These are phyloP conservation scores for Acer negundo DNA, from an alignment of 345 rosid genomes.

Conservation along the genomic window DNA sequence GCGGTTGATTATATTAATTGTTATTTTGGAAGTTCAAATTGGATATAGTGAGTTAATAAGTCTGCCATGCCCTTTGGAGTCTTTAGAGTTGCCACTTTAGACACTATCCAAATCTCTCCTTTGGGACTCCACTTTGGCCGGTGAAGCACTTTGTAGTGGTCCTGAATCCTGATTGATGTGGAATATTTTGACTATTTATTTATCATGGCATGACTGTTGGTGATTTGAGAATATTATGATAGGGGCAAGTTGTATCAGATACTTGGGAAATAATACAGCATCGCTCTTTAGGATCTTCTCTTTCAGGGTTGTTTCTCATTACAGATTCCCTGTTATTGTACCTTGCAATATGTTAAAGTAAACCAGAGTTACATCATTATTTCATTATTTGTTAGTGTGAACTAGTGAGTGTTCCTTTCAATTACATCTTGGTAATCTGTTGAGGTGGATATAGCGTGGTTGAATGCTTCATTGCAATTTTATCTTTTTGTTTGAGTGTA, in stretches of 20 bases:
- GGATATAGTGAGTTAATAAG: not conserved
- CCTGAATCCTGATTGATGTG: not conserved
- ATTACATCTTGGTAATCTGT: not conserved
- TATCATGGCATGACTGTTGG: not conserved
- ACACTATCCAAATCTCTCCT: not conserved
- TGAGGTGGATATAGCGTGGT: not conserved
- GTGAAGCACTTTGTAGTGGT: not conserved
- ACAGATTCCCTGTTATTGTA: not conserved
- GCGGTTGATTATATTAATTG: not conserved
- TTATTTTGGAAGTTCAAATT: not conserved
- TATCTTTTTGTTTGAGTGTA: not conserved
- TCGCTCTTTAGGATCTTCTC: not conserved
- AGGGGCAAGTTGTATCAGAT: not conserved
- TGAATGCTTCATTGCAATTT: not conserved
- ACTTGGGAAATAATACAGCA: not conserved
- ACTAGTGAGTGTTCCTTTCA: not conserved
- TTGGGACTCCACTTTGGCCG: not conserved
- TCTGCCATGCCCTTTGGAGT: not conserved
- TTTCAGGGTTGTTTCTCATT: not conserved
- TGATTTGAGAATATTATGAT: not conserved
- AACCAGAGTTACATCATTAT: not conserved
- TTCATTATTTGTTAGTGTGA: not conserved
- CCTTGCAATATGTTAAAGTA: not conserved
- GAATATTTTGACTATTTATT: not conserved
- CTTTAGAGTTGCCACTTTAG: not conserved